Base-by-base conservation (phyloP, 805 yeast genomes). In the Alloascoidea hylecoeti region DNA sequence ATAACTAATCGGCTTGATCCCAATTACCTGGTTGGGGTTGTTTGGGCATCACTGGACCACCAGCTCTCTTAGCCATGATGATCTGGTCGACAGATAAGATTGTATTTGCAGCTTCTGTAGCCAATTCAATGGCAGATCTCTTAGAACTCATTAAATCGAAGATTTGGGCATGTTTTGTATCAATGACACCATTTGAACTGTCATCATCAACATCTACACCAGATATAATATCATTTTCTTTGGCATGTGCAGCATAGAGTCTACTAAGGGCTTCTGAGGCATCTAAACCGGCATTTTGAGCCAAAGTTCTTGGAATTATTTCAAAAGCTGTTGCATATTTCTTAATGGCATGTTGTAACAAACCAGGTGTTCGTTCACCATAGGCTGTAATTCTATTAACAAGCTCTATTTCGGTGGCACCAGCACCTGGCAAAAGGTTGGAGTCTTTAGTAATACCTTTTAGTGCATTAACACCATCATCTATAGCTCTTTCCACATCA, bases 61-160 rank as follows among this genome's bases (percentile, higher is more conserved):
- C 98, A 2, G 97, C 96, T 57, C 96, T 76, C 72, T 89, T 89
- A 35, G 98, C 97, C 92, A 89, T 92, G 55, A 89, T 92, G 51
- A 89, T 89, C 68, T 89, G 97, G 58, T 92, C 97, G 37, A 92
- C 92, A 17, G 94, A 77, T 45, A 88, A 68, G 38, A 88, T 79
- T 3, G 97, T 92, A 44, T 70, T 73, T 12, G 95, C 94, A 36
- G 96, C 96, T 47, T 92, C 97, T 3, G 96, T 86, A 14, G 98
- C 97, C 45, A 92, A 78, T 49, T 78, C 74, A 47, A 92, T 79
- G 35, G 96, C 98, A 44, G 84, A 80, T 50, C 69, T 71, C 66
- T 92, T 89, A 34, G 88, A 70, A 16, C 82, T 64, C 45, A 80
- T 69, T 44, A 89, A 70, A 57, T 89, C 98, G 53, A 66, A 81